These are phyloP conservation scores for Kickxella alabastrina DNA, from an alignment of 192 early-diverging fungal genomes.

Conservation along the genomic window DNA sequence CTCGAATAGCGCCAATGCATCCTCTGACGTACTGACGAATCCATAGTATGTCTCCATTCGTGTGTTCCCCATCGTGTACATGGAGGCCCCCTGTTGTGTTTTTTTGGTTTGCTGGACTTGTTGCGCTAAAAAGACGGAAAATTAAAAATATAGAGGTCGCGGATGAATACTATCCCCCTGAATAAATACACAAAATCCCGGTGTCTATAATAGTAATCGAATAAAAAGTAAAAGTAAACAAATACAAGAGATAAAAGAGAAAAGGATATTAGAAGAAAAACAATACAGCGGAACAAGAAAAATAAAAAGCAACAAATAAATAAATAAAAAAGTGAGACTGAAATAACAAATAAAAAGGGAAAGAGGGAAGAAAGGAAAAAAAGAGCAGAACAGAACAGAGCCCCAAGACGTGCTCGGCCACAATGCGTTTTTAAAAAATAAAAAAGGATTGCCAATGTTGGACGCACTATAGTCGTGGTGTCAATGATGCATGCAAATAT, in stretches of 20 bases:
- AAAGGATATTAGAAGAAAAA: constrained; percentile 12
- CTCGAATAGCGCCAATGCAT: constrained; percentile 86
- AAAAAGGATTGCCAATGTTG: neutral
- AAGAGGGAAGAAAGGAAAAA: constrained; percentile 1
- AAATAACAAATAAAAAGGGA: too few species aligned
- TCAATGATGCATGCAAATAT: constrained; percentile 28
- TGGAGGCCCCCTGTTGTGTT: neutral
- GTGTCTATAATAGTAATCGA: too few species aligned
- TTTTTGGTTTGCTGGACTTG: neutral
- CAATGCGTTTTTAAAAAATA: too few species aligned
- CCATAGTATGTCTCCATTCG: constrained; percentile 82
- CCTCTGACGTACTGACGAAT: constrained; percentile 79
- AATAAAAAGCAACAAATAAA: constrained; percentile 1
- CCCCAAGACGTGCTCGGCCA: constrained; percentile 21
- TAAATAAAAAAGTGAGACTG: constrained; percentile 3
- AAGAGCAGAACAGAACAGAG: constrained; percentile 6
- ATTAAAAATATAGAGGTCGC: too few species aligned
- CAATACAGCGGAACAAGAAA: neutral
- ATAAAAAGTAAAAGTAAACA: constrained; percentile 1
- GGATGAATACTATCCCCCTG: too few species aligned
- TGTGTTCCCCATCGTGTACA: constrained; percentile 34
- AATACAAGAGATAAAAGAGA: constrained; percentile 1
- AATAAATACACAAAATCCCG: too few species aligned
- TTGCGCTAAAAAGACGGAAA: neutral
- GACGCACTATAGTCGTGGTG: constrained; percentile 30